Conservation (phyloP, 192 early-diverging fungal species). For the Pilobolus umbonatus region DNA sequence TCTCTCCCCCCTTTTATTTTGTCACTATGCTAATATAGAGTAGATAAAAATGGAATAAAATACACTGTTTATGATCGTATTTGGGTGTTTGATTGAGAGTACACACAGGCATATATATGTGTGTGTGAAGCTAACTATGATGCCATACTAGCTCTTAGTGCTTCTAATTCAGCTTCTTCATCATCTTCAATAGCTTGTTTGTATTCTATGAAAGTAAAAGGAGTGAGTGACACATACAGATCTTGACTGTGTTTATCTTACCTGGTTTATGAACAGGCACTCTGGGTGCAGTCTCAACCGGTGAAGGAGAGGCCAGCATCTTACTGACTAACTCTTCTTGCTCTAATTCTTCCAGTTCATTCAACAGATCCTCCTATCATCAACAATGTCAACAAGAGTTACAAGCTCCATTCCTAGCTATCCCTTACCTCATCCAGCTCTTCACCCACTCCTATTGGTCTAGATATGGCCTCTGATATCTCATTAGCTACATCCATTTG, state of each 20-base stretch:
- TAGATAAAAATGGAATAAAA: too few species aligned
- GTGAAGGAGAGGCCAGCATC: slow-evolving; percentile 68
- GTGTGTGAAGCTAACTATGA: too few species aligned
- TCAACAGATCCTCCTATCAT: slow-evolving; percentile 65
- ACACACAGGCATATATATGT: too few species aligned
- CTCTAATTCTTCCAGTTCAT: slow-evolving; percentile 88
- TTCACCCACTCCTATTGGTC: slow-evolving; percentile 80
- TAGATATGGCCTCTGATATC: slow-evolving; percentile 88
- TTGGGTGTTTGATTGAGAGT: too few species aligned
- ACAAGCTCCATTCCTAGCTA: neutral
- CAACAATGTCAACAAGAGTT: neutral
- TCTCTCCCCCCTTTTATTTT: too few species aligned
- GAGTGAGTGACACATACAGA: neutral
- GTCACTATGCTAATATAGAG: too few species aligned
- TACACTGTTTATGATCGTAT: too few species aligned
- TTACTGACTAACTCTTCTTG: slow-evolving; percentile 88
- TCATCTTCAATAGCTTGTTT: slow-evolving; percentile 50
- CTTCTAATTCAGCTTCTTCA: slow-evolving; percentile 79
- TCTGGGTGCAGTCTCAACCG: slow-evolving; percentile 59
- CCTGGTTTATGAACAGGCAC: slow-evolving; percentile 62
- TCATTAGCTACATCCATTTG: slow-evolving; percentile 97
- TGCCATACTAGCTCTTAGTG: slow-evolving; percentile 75
- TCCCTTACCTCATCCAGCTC: slow-evolving; percentile 79
- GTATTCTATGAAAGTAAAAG: slow-evolving; percentile 28
- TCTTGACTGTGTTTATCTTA: slow-evolving; percentile 25